A percentile compares a stretch with the other conserved stretches of the same genome.
Conservation (phyloP, 139 green algal genomes). For the Picochlorum costavermella region DNA sequence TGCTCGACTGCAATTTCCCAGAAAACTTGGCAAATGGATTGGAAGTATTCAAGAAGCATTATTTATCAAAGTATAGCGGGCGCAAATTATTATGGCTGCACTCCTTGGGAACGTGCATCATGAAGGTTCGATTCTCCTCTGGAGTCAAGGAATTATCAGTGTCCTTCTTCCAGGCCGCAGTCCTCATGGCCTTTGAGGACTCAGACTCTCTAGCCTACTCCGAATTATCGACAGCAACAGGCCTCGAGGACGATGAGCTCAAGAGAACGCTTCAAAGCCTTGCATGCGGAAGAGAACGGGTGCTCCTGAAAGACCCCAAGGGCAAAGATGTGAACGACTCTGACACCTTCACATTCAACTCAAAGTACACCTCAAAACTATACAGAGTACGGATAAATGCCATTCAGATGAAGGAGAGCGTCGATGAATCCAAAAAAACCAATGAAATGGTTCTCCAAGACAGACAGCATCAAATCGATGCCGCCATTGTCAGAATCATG, state of each 20-base stretch:
- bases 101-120: conserved; percentile 68
- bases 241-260: conserved; percentile 80
- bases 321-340: conserved; percentile 68
- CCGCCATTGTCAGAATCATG: conserved; percentile 96
- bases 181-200: conserved; percentile 95
- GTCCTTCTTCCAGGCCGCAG: conserved; percentile 78
- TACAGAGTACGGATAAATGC: conserved; percentile 93
- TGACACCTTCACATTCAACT: conserved; percentile 86
- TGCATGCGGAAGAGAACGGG: conserved; percentile 69
- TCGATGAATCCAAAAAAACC: conserved; percentile 89
- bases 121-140: conserved; percentile 70
- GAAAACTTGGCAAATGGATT: conserved; percentile 58
- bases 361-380: conserved; percentile 64
- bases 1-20: conserved; percentile 75
- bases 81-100: conserved; percentile 89
- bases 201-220: conserved; percentile 53
- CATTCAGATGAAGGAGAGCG: conserved; percentile 93
- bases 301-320: conserved; percentile 87
- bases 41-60: conserved; percentile 81
- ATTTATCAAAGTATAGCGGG: conserved; percentile 87
- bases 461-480: conserved; percentile 92
- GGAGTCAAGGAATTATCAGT: conserved; percentile 91
- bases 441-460: conserved; percentile 82
- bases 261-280: conserved; percentile 84
- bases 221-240: conserved; percentile 54